Percentiles rank a stretch among this genome's conserved stretches.
phyloP scores from a whole-genome alignment of 768 basidiomycete genomes.

The Mycena galopus region DNA sequence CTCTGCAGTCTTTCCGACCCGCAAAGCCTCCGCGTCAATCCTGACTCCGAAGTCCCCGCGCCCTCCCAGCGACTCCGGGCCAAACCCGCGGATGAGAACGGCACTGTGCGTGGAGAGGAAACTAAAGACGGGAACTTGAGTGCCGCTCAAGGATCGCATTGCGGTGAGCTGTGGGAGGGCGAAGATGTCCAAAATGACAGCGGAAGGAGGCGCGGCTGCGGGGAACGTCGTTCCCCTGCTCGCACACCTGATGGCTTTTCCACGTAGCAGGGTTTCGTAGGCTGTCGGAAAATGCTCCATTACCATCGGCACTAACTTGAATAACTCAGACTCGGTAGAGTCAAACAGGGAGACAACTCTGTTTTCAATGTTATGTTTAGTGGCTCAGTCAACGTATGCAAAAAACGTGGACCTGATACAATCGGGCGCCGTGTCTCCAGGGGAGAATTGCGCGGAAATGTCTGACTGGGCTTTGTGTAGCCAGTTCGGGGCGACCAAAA shows the following conservation, averaged over 20 bases:
- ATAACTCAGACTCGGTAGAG: background rate
- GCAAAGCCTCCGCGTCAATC: background rate
- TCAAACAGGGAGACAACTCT: slow-evolving; percentile 16
- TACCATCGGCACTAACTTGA: background rate
- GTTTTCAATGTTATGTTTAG: background rate
- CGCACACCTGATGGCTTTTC: slow-evolving; percentile 2
- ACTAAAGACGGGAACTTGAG: background rate
- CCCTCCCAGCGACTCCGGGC: slow-evolving; percentile 11
- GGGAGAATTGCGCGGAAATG: background rate
- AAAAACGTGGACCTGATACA: background rate
- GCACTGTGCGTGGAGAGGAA: background rate
- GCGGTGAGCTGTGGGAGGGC: background rate
- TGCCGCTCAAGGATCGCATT: slow-evolving; percentile 8
- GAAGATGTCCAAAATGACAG: slow-evolving; percentile 2
- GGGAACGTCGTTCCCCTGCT: background rate
- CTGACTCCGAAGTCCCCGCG: background rate
- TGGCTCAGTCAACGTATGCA: too few species aligned
- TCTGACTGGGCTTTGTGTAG: background rate
- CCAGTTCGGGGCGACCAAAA: slow-evolving; percentile 13
- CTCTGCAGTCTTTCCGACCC: background rate
- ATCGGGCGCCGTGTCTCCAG: background rate
- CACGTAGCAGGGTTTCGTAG: background rate
- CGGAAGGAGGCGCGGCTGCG: background rate
- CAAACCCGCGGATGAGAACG: background rate
- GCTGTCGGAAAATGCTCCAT: background rate